These are phyloP conservation scores for Diaporthe nobilis DNA, from an alignment of 2,329 filamentous ascomycete species.

Conservation along the genomic window DNA sequence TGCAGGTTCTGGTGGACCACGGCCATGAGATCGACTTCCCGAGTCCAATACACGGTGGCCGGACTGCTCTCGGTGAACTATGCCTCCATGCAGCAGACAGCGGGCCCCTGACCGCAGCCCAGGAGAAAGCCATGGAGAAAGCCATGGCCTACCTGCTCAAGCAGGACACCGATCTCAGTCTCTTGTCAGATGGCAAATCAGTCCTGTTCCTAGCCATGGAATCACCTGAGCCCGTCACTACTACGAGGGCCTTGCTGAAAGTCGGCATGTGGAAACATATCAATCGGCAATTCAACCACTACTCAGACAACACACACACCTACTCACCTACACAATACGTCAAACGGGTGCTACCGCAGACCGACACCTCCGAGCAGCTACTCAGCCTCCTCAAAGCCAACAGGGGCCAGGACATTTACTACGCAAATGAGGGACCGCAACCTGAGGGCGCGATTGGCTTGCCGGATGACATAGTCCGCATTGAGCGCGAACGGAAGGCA, in stretches of 20 bases:
- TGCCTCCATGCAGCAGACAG: conserved; percentile 69
- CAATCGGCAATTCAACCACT: conserved; percentile 72
- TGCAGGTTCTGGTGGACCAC: conserved; percentile 69
- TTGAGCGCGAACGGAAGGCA: conserved; percentile 65
- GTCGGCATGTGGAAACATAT: conserved; percentile 75
- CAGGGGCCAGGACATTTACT: conserved; percentile 67
- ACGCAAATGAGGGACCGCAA: conserved; percentile 66
- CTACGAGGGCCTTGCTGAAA: conserved; percentile 71
- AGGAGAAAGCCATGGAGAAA: conserved; percentile 69
- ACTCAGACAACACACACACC: conserved; percentile 64
- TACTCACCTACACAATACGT: conserved; percentile 78
- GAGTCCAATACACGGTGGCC: conserved; percentile 72
- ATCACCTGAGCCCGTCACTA: conserved; percentile 66
- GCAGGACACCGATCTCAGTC: conserved; percentile 68
- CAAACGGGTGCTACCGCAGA: conserved; percentile 58
- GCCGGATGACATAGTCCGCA: conserved; percentile 62
- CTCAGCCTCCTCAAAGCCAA: conserved; percentile 65
- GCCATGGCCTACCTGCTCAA: conserved; percentile 70
- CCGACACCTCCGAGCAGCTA: conserved; percentile 56
- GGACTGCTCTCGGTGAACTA: conserved; percentile 74
- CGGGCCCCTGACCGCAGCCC: conserved; percentile 59
- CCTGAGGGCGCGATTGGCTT: conserved; percentile 67
- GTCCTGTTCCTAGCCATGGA: conserved; percentile 73
- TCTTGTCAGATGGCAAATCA: conserved; percentile 71
- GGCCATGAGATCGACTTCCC: conserved; percentile 77